A percentile compares a stretch with the other conserved stretches of the same genome.
These are phyloP conservation scores for Arxiozyma bovina DNA, from an alignment of 1,139 yeast genomes.

Conservation along the genomic window DNA sequence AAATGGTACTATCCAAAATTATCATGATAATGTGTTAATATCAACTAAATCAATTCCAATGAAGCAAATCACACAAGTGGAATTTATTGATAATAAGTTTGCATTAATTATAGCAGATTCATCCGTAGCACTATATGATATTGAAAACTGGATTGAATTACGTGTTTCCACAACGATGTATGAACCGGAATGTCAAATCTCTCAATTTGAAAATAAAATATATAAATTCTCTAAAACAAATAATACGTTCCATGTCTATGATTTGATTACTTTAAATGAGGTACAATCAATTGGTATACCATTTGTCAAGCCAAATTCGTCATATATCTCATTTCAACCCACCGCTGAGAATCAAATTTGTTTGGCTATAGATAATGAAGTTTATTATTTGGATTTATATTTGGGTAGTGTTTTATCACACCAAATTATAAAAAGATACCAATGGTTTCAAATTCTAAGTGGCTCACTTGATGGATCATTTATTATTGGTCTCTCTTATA, in stretches of 20 bases:
- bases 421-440: constrained; percentile 26
- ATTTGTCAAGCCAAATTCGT: constrained; percentile 10
- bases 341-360: constrained; percentile 33
- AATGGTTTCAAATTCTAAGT: constrained; percentile 26
- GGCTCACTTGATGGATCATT: constrained; percentile 20
- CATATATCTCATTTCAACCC: constrained; percentile 18
- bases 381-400: constrained; percentile 36
- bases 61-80: constrained; percentile 8
- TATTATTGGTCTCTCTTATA: constrained; percentile 9
- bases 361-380: constrained; percentile 30
- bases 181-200: constrained; percentile 1
- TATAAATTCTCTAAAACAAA: constrained; percentile 5
- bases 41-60: constrained; percentile 8
- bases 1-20: constrained; percentile 38
- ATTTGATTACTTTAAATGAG: constrained; percentile 8
- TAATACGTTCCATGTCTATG: constrained; percentile 8
- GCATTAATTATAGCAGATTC: constrained; percentile 6
- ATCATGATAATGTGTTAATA: constrained; percentile 8
- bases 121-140: constrained; percentile 8
- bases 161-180: constrained; percentile 5
- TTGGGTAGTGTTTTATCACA: constrained; percentile 36
- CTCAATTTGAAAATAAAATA: constrained; percentile 7
- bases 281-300: constrained; percentile 19
- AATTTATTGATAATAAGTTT: constrained; percentile 9
- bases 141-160: constrained; percentile 9